Evolutionary conservation across 306 rosid species (phyloP).

Genomic region (Geum urbanum): DNA sequence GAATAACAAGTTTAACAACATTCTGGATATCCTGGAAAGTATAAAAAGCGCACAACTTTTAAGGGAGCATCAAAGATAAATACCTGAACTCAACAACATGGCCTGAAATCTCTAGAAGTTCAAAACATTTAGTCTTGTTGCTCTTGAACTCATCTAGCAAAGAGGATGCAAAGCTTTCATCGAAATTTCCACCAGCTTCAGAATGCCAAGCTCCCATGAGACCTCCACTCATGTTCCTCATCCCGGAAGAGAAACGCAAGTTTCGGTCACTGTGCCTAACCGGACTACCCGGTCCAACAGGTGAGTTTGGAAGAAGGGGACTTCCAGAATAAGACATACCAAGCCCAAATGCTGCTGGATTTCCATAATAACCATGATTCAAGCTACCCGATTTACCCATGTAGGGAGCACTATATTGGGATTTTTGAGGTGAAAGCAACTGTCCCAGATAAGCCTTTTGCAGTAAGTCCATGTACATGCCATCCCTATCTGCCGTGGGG

Average conservation of each 20-base stretch:
- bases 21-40: background rate
- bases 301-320: constrained; percentile 58
- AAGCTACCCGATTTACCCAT: constrained; percentile 64
- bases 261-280: constrained; percentile 64
- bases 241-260: constrained; percentile 75
- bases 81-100: constrained; percentile 84
- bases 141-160: constrained; percentile 85
- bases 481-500: constrained; percentile 57
- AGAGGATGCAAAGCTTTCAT: constrained; percentile 70
- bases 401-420: constrained; percentile 58
- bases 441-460: constrained; percentile 84
- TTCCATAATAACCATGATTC: constrained; percentile 73
- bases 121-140: constrained; percentile 80
- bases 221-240: constrained; percentile 71
- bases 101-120: constrained; percentile 73
- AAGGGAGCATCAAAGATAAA: background rate
- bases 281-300: constrained; percentile 85
- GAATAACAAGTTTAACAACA: background rate
- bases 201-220: constrained; percentile 76
- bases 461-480: constrained; percentile 63
- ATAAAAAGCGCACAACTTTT: constrained; percentile 2
- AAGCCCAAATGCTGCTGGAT: constrained; percentile 58
- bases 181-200: constrained; percentile 62
- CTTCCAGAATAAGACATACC: constrained; percentile 82
- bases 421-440: constrained; percentile 63